Percentiles rank a stretch among this genome's conserved stretches.
Evolutionary conservation across 805 yeast genomes (phyloP).

Genomic region (Ascoidea rubescens): DNA sequence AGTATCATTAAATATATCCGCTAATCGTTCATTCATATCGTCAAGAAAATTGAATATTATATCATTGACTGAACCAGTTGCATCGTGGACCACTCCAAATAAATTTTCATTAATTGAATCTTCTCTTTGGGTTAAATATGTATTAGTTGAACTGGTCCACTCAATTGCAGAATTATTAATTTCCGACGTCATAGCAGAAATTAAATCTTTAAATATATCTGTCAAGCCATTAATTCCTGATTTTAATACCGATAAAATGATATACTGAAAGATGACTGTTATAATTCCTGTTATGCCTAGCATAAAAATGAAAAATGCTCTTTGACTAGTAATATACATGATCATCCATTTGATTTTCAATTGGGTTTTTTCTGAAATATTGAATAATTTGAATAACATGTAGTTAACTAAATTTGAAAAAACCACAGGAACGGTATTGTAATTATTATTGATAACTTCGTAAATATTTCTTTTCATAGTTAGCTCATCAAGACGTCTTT

Average conservation of each 20-base stretch:
- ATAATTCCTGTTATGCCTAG: constrained; percentile 45
- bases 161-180: constrained; percentile 10
- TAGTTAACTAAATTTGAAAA: constrained; percentile 6
- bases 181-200: constrained; percentile 7
- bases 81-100: constrained; percentile 48
- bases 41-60: constrained; percentile 45
- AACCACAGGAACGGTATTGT: constrained; percentile 3
- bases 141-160: constrained; percentile 49
- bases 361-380: constrained; percentile 5
- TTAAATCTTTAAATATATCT: constrained; percentile 3
- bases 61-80: constrained; percentile 42
- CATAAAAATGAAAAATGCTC: constrained; percentile 34
- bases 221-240: constrained; percentile 7
- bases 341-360: constrained; percentile 22
- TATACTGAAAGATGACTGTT: constrained; percentile 38
- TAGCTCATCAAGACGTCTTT: background rate
- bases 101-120: constrained; percentile 42
- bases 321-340: constrained; percentile 34
- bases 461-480: background rate
- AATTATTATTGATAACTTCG: constrained; percentile 7
- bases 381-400: background rate
- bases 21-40: constrained; percentile 45
- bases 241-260: constrained; percentile 24
- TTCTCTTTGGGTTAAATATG: constrained; percentile 34
- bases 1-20: constrained; percentile 52